Percentiles rank a stretch among this genome's conserved stretches.
phyloP scores from a whole-genome alignment of 2,329 filamentous ascomycete genomes.

The Diplodia intermedia region DNA sequence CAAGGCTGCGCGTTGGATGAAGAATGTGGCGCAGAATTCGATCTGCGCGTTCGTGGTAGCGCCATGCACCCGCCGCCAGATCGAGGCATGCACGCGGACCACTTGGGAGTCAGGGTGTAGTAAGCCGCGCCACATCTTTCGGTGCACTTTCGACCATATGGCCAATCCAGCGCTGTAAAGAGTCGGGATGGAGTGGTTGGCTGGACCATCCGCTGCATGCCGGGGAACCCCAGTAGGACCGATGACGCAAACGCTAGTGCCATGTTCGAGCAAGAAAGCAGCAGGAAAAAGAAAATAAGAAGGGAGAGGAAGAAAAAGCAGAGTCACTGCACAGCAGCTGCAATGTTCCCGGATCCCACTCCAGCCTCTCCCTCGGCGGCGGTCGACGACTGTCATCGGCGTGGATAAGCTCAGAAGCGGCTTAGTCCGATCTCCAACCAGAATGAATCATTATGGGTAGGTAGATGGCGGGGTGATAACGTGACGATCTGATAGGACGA shows the following conservation, averaged over 20 bases:
- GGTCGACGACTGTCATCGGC: not conserved
- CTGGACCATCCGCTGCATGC: not conserved
- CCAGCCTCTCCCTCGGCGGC: not conserved
- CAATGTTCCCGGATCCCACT: not conserved
- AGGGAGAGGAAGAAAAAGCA: not conserved
- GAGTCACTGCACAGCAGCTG: not conserved
- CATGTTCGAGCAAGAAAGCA: not conserved
- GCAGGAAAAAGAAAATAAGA: not conserved
- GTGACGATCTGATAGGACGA: conserved; percentile 10
- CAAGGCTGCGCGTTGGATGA: not conserved
- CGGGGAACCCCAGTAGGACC: not conserved
- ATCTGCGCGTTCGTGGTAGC: not conserved
- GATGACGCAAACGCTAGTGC: not conserved
- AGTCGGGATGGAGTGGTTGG: not conserved
- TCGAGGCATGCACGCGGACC: not conserved
- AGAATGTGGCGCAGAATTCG: not conserved
- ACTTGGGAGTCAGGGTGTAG: not conserved
- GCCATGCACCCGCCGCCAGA: not conserved
- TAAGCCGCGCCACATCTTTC: not conserved
- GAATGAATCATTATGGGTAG: not conserved
- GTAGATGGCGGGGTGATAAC: not conserved
- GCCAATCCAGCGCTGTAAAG: not conserved
- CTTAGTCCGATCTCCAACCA: not conserved
- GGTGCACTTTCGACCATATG: not conserved
- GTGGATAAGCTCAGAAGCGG: not conserved